Conservation (phyloP, 441 rosid species). For the Geranium incanum region DNA sequence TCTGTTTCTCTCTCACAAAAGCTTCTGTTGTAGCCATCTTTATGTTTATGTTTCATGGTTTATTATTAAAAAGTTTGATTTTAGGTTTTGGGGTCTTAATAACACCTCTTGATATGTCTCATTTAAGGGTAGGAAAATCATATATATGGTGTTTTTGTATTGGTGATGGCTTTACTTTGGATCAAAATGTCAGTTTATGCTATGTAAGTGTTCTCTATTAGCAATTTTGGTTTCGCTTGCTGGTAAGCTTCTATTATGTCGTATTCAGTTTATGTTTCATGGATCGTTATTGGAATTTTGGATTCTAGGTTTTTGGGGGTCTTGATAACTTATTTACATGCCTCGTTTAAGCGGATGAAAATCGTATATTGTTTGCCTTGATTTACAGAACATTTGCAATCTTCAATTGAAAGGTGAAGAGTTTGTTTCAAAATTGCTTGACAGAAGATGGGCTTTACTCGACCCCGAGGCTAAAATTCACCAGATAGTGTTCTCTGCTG, state of each 20-base stretch:
- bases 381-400: constrained; percentile 29
- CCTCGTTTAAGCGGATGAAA: not conserved
- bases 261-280: not conserved
- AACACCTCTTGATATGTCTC: not conserved
- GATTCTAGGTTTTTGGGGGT: not conserved
- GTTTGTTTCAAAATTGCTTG: constrained; percentile 40
- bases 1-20: too few relatives aligned
- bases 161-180: not conserved
- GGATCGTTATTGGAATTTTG: not conserved
- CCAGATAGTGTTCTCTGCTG: constrained; percentile 33
- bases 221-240: not conserved
- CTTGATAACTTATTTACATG: not conserved
- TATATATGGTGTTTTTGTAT: too few relatives aligned
- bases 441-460: constrained; percentile 58
- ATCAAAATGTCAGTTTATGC: not conserved
- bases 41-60: too few relatives aligned
- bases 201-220: not conserved
- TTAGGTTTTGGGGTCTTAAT: too few relatives aligned
- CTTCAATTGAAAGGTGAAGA: constrained; percentile 29
- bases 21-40: too few relatives aligned
- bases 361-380: not conserved
- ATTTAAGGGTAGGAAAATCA: not conserved
- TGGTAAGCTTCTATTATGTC: not conserved
- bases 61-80: too few relatives aligned
- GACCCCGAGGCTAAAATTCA: constrained; percentile 52